Conservation (phyloP, 2,329 filamentous ascomycete genomes). For the Pyrenochaeta sp. region DNA sequence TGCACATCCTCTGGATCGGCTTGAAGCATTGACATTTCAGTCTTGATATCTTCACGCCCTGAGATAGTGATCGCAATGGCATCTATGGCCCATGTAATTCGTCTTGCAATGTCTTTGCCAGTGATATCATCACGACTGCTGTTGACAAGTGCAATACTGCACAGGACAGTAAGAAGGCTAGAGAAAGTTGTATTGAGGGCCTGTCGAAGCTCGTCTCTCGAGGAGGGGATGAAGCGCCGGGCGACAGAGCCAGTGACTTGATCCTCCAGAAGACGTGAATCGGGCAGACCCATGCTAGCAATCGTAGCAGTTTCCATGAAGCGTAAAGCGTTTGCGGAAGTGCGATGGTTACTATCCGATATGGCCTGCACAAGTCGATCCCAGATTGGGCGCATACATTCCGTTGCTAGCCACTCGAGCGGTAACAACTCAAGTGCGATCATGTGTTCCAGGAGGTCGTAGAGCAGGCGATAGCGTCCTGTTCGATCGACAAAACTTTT, state of each 20-base stretch:
- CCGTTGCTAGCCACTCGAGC: slow-evolving; percentile 50
- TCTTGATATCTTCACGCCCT: slow-evolving; percentile 30
- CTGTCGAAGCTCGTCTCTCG: slow-evolving; percentile 38
- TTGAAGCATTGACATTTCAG: slow-evolving; percentile 32
- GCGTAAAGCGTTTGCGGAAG: slow-evolving; percentile 31
- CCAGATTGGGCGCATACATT: slow-evolving; percentile 46
- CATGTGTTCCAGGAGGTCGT: slow-evolving; percentile 45
- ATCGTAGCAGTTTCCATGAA: slow-evolving; percentile 42
- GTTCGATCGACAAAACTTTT: slow-evolving; percentile 38
- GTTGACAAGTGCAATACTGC: slow-evolving; percentile 43
- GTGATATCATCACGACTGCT: slow-evolving; percentile 23
- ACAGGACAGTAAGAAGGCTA: slow-evolving; percentile 44
- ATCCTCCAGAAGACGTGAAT: slow-evolving; percentile 31
- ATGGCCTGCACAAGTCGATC: slow-evolving; percentile 43
- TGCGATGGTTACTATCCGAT: slow-evolving; percentile 38
- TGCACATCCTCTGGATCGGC: slow-evolving; percentile 35
- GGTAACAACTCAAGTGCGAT: slow-evolving; percentile 45
- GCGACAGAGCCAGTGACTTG: slow-evolving; percentile 23
- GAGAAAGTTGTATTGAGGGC: slow-evolving; percentile 47
- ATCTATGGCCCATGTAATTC: slow-evolving; percentile 36
- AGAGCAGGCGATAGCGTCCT: slow-evolving; percentile 43
- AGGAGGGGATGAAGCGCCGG: slow-evolving; percentile 33
- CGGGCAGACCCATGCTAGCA: slow-evolving; percentile 39
- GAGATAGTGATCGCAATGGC: slow-evolving; percentile 32
- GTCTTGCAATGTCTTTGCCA: slow-evolving; percentile 18